Conservation (phyloP, 164 flowering plant species). For the Cinnamomum chago region DNA sequence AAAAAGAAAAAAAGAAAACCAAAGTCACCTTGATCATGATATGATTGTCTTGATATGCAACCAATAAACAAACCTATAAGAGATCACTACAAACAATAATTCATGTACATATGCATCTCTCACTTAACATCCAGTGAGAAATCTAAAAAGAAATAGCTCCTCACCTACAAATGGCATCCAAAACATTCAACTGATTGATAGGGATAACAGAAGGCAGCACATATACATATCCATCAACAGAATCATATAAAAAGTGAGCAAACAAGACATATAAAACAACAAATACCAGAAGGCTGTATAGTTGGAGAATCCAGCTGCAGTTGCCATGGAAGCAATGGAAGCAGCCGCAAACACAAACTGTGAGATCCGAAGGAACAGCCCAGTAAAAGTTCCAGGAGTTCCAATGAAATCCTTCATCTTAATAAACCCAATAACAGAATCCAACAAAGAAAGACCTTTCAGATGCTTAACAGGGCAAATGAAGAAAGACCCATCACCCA, state of each 20-base stretch:
- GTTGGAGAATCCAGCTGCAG: constrained; percentile 40
- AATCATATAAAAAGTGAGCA: background rate
- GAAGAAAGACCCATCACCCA: background rate
- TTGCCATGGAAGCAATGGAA: constrained; percentile 54
- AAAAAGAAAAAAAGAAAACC: too few relatives aligned
- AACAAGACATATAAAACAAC: background rate
- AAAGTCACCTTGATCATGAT: too few relatives aligned
- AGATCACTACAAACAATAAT: too few relatives aligned
- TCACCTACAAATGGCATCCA: too few relatives aligned
- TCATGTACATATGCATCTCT: too few relatives aligned
- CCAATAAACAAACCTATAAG: too few relatives aligned
- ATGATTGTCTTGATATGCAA: too few relatives aligned
- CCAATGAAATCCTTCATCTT: constrained; percentile 69
- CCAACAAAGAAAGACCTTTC: background rate
- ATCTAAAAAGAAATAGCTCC: too few relatives aligned
- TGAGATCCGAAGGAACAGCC: constrained; percentile 45
- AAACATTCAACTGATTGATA: too few relatives aligned
- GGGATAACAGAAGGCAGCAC: too few relatives aligned
- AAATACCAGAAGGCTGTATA: constrained; percentile 69
- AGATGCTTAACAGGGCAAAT: background rate
- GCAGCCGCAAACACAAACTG: constrained; percentile 61
- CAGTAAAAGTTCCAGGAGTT: constrained; percentile 64
- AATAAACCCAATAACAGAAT: constrained; percentile 4
- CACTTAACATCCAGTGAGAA: too few relatives aligned
- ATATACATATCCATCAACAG: background rate